A percentile compares a stretch with the other conserved stretches of the same genome.
phyloP scores from a whole-genome alignment of 2,329 filamentous ascomycete species.

The Aspergillus flavus region DNA sequence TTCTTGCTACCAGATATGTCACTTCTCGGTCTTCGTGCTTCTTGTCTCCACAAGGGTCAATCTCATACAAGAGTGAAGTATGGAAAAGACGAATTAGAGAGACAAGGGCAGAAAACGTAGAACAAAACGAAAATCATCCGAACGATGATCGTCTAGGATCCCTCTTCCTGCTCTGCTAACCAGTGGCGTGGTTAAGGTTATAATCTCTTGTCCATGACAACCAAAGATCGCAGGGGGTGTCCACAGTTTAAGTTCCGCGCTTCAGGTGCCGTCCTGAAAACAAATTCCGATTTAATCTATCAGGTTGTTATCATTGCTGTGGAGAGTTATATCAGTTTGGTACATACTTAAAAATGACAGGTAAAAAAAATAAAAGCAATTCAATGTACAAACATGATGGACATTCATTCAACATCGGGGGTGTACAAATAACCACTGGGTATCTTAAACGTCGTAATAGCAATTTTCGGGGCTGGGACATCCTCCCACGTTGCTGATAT shows the following conservation, averaged over 20 bases:
- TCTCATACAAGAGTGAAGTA: too few relatives aligned
- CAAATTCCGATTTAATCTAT: background rate
- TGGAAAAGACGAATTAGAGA: too few relatives aligned
- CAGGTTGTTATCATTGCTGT: background rate
- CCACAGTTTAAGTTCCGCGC: background rate
- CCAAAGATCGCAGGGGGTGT: too few relatives aligned
- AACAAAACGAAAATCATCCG: too few relatives aligned
- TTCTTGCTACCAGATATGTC: too few relatives aligned
- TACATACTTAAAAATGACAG: background rate
- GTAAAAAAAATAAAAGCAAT: background rate
- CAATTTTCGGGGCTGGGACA: background rate
- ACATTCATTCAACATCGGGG: background rate
- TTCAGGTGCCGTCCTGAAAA: background rate
- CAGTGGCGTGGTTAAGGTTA: too few relatives aligned
- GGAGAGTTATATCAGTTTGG: background rate
- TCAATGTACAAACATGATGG: background rate
- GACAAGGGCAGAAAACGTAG: too few relatives aligned
- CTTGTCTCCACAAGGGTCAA: too few relatives aligned
- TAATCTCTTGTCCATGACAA: too few relatives aligned
- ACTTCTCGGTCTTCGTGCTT: too few relatives aligned
- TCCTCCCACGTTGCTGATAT: background rate
- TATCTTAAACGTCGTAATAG: background rate
- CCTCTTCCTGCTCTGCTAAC: too few relatives aligned
- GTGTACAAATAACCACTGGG: conserved; percentile 2
- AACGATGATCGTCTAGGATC: too few relatives aligned